Percentiles rank a stretch among this genome's conserved stretches.
These are phyloP conservation scores for Phyllosticta citribraziliensis DNA, from an alignment of 2,329 filamentous ascomycete genomes.

Conservation along the genomic window DNA sequence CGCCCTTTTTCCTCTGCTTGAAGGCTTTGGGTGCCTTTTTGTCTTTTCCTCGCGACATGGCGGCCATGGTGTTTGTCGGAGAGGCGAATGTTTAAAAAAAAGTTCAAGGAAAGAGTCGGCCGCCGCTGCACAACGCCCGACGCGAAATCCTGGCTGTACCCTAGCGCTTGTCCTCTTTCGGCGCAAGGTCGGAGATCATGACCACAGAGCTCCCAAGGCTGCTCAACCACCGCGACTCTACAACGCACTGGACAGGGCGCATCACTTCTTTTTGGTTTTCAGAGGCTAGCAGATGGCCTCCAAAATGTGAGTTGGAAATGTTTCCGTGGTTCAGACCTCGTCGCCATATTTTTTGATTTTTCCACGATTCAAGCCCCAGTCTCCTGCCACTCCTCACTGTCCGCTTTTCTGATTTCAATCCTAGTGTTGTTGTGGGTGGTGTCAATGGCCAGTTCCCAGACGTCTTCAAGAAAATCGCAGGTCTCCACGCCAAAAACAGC, in stretches of 20 bases:
- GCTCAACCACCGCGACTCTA: background rate
- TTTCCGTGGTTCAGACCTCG: slow-evolving; percentile 1
- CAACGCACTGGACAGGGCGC: background rate
- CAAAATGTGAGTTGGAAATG: slow-evolving; percentile 40
- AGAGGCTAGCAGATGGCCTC: slow-evolving; percentile 38
- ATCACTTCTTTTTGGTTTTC: background rate
- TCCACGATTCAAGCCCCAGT: background rate
- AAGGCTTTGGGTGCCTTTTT: slow-evolving; percentile 47
- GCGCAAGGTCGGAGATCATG: background rate
- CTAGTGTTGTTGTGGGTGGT: slow-evolving; percentile 70
- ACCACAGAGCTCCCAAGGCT: background rate
- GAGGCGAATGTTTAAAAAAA: slow-evolving; percentile 3
- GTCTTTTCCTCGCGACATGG: slow-evolving; percentile 30
- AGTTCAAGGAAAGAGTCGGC: slow-evolving; percentile 5
- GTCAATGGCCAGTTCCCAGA: slow-evolving; percentile 68
- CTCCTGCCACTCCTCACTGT: background rate
- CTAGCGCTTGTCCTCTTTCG: background rate
- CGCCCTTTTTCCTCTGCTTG: slow-evolving; percentile 54
- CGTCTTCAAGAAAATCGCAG: slow-evolving; percentile 69
- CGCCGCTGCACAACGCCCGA: slow-evolving; percentile 1
- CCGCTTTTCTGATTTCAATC: background rate
- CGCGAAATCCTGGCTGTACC: slow-evolving; percentile 2
- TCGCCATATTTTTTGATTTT: background rate
- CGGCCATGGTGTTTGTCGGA: slow-evolving; percentile 28
- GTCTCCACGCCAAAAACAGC: slow-evolving; percentile 74